Evolutionary conservation across 257 asterid species (phyloP).

Genomic region (Plantago major): DNA sequence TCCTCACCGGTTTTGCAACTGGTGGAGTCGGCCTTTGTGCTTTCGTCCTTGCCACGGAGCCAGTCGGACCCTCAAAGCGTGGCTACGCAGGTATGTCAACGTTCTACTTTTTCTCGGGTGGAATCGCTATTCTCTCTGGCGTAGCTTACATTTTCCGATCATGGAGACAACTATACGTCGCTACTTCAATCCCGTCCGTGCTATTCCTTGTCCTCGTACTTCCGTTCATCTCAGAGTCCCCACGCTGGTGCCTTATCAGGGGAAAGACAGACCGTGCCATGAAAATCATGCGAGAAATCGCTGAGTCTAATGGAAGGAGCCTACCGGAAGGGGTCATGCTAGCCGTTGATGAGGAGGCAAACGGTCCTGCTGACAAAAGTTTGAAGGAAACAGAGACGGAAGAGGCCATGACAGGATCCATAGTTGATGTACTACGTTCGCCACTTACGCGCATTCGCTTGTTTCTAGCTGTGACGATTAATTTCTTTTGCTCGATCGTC

Average conservation of each 20-base stretch:
- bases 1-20: constrained; percentile 85
- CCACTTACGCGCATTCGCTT: constrained; percentile 59
- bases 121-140: constrained; percentile 65
- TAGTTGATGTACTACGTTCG: constrained; percentile 50
- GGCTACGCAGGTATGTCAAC: constrained; percentile 89
- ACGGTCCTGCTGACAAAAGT: not conserved
- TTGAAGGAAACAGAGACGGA: constrained; percentile 9
- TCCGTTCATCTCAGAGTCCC: constrained; percentile 80
- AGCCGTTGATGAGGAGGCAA: constrained; percentile 51
- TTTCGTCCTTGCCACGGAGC: constrained; percentile 87
- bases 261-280: constrained; percentile 48
- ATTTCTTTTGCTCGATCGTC: constrained; percentile 73
- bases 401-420: constrained; percentile 49
- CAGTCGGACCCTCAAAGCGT: constrained; percentile 67
- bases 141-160: constrained; percentile 55
- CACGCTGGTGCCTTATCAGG: constrained; percentile 75
- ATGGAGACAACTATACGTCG: constrained; percentile 73
- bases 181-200: constrained; percentile 61
- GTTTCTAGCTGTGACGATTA: constrained; percentile 59
- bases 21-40: constrained; percentile 91
- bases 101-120: constrained; percentile 83
- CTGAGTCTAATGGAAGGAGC: constrained; percentile 38
- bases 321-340: constrained; percentile 46
- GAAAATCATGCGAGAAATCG: constrained; percentile 56
- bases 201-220: constrained; percentile 41